A percentile compares a stretch with the other conserved stretches of the same genome.
Conservation (phyloP, 2,329 filamentous ascomycete species). For the Rhinocladiella mackenziei region DNA sequence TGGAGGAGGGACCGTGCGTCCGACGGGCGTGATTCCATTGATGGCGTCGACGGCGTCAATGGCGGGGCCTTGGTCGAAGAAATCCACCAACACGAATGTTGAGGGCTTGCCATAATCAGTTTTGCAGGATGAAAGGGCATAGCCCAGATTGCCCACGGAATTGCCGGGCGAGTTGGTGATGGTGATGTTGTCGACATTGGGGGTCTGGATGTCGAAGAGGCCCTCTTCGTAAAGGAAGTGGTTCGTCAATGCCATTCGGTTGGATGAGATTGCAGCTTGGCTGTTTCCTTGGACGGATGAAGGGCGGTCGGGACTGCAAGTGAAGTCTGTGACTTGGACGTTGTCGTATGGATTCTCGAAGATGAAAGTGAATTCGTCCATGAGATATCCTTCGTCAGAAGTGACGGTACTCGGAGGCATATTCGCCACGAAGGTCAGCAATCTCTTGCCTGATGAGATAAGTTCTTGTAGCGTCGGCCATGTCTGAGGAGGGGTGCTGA, state of each 20-base stretch:
- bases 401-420: conserved; percentile 27
- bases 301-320: conserved; percentile 67
- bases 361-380: conserved; percentile 47
- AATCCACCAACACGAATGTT: conserved; percentile 75
- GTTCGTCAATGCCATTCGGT: conserved; percentile 69
- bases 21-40: conserved; percentile 55
- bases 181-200: conserved; percentile 57
- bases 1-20: conserved; percentile 38
- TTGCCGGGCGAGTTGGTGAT: conserved; percentile 64
- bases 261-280: conserved; percentile 50
- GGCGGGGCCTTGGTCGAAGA: conserved; percentile 68
- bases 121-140: conserved; percentile 50
- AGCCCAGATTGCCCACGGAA: conserved; percentile 50
- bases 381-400: conserved; percentile 41
- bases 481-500: conserved; percentile 40
- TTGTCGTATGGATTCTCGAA: conserved; percentile 72
- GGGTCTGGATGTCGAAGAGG: conserved; percentile 53
- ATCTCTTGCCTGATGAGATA: conserved; percentile 60
- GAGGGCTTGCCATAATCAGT: conserved; percentile 56
- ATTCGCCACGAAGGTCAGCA: conserved; percentile 66
- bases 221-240: conserved; percentile 63
- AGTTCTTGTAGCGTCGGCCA: conserved; percentile 72
- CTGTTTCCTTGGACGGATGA: conserved; percentile 47
- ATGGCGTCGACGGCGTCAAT: conserved; percentile 65
- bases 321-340: conserved; percentile 60